Conservation (phyloP, 2,329 filamentous ascomycete genomes). For the Periconia sp. region DNA sequence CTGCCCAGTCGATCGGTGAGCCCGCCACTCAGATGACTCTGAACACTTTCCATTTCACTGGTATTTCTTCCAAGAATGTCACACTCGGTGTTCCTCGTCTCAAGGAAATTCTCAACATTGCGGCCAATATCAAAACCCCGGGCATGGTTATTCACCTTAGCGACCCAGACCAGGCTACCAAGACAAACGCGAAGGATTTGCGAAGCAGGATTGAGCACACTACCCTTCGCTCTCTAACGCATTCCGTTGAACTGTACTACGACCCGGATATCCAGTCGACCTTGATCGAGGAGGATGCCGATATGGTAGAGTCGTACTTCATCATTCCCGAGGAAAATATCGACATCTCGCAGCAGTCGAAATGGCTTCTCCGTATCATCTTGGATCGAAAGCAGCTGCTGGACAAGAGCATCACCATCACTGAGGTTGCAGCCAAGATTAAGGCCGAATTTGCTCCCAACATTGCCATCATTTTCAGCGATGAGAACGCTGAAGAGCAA, state of each 20-base stretch:
- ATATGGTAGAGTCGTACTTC: slow-evolving; percentile 97
- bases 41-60: slow-evolving; percentile 99
- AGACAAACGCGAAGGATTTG: slow-evolving; percentile 81
- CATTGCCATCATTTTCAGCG: slow-evolving; percentile 91
- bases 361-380: slow-evolving; percentile 92
- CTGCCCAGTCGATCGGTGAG: slow-evolving; percentile 97
- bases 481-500: slow-evolving; percentile 95
- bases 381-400: slow-evolving; percentile 92
- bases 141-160: slow-evolving; percentile 92
- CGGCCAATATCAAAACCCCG: slow-evolving; percentile 97
- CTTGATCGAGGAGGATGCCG: slow-evolving; percentile 80
- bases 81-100: slow-evolving; percentile 98
- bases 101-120: slow-evolving; percentile 98
- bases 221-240: slow-evolving; percentile 85
- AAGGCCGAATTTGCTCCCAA: slow-evolving; percentile 78
- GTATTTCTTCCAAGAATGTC: slow-evolving; percentile 99
- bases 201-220: slow-evolving; percentile 94
- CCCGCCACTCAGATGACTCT: slow-evolving; percentile 99
- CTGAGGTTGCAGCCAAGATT: slow-evolving; percentile 86
- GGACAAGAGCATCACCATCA: slow-evolving; percentile 88
- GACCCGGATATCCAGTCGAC: slow-evolving; percentile 88
- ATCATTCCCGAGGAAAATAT: slow-evolving; percentile 80
- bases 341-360: slow-evolving; percentile 69
- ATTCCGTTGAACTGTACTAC: slow-evolving; percentile 94
- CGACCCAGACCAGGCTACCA: slow-evolving; percentile 56